Conservation (phyloP, 1,284 basidiomycete genomes). For the Cystobasidiaceae sp. region DNA sequence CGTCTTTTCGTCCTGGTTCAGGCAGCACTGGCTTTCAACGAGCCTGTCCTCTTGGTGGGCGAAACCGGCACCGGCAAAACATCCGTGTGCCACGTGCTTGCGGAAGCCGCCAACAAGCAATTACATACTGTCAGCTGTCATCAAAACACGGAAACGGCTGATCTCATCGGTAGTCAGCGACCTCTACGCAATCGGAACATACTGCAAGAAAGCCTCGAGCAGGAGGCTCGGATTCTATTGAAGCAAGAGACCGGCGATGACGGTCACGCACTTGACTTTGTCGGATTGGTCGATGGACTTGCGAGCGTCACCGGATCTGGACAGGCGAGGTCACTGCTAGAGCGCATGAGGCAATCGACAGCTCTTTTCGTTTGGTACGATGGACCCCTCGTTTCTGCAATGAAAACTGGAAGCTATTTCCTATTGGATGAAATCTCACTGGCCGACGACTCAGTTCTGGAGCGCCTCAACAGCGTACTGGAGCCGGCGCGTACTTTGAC, state of each 20-base stretch:
- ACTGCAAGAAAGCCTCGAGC: constrained; percentile 46
- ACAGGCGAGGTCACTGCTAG: constrained; percentile 48
- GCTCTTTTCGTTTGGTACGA: constrained; percentile 95
- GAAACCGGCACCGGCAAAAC: constrained; percentile 98
- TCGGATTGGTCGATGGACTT: constrained; percentile 31
- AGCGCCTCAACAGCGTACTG: constrained; percentile 92
- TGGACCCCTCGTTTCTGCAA: constrained; percentile 87
- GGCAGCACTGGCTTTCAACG: constrained; percentile 78
- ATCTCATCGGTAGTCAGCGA: constrained; percentile 88
- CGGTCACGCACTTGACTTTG: constrained; percentile 15
- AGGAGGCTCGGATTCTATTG: constrained; percentile 42
- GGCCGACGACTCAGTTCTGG: constrained; percentile 96
- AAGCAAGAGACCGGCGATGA: background rate
- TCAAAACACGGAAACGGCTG: constrained; percentile 98
- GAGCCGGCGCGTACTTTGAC: constrained; percentile 86
- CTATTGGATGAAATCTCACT: constrained; percentile 96
- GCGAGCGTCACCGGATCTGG: background rate
- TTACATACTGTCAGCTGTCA: constrained; percentile 88
- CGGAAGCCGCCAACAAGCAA: constrained; percentile 59
- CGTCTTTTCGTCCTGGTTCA: constrained; percentile 79
- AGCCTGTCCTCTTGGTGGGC: constrained; percentile 94
- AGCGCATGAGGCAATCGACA: constrained; percentile 51
- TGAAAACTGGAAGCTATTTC: constrained; percentile 79
- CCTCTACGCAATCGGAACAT: constrained; percentile 76
- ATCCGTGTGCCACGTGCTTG: constrained; percentile 87